Conservation (phyloP, 352 stramenopile species). For the Globisporangium mamillatum region DNA sequence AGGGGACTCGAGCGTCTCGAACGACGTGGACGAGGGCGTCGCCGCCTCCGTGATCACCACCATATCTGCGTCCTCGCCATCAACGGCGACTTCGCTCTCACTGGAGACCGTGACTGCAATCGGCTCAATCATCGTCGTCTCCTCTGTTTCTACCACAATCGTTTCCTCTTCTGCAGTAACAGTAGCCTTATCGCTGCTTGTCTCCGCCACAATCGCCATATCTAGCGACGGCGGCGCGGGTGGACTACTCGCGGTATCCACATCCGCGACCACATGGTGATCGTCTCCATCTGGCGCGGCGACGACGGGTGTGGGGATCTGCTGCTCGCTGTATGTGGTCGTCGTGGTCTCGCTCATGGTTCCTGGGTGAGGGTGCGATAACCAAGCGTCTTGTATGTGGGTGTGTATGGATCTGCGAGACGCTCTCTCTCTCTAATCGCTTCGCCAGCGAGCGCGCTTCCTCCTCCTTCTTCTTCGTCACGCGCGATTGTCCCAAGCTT, state of each 20-base stretch:
- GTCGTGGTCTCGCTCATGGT: constrained; percentile 5
- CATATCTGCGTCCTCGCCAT: neutral
- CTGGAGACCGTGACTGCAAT: neutral
- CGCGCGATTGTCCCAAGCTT: neutral
- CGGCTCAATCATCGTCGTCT: neutral
- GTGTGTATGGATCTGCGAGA: neutral
- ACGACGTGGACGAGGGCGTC: constrained; percentile 13
- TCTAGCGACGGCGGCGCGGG: constrained; percentile 2
- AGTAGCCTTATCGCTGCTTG: neutral
- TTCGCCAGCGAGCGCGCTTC: neutral
- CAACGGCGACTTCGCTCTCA: neutral
- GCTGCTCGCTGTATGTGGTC: neutral
- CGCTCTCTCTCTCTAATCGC: neutral
- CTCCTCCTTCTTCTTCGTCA: neutral
- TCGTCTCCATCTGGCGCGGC: neutral
- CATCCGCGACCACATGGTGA: neutral
- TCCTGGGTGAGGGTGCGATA: neutral
- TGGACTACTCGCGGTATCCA: neutral
- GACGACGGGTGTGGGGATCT: neutral
- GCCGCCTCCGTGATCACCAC: constrained; percentile 16
- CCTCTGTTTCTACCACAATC: neutral
- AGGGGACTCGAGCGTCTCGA: constrained; percentile 15
- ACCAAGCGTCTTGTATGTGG: neutral
- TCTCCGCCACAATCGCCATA: neutral
- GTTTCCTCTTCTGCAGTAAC: neutral